Base-by-base conservation (phyloP, 495 filamentous ascomycete genomes). In the Schizothecium vesticola region DNA sequence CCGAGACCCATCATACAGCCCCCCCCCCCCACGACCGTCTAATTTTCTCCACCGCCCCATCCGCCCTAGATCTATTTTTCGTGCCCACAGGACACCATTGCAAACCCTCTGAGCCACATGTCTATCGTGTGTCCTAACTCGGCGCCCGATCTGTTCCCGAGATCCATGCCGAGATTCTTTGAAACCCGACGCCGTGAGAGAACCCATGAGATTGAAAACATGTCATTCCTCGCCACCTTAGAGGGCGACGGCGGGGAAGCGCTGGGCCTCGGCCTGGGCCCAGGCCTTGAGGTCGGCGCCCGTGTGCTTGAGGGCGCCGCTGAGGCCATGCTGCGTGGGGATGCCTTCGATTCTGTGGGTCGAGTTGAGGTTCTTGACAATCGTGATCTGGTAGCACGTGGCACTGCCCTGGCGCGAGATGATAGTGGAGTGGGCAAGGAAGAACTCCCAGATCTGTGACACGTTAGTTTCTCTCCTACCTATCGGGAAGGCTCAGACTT, bases 361-460 rank as follows among this genome's bases (percentile, higher is more conserved):
- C 26, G 92, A 92, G 85, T 99, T 99, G 83, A 97, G 86, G 81
- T 98, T 99, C 90, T 99, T 99, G 79, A 97, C 92, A 61, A 96
- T 80, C 21, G 87, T 91, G 78, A 99, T 93, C 83, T 98, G 96
- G 84, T 90, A 99, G 87, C 96, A 98, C 57, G 93, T 94, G 61
- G 95, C 96, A 72, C 84, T 85, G 68, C 95, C 95, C 81, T 99
- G 95, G 73, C 95, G 90, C 29, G 94, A 93, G 77, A 90, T 88
- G 80, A 99, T 98, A 74, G 92, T 97, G 3, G 93, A 92, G 74
- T 87, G 90, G 63, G 96, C 92, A 70, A 99, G 89, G 89, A 99
- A 99, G 84, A 88, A 97, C 78, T 98, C 94, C 95, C 95, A 99
- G 78, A 98, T 96, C 93, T 97, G 70, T 19, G 56, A 51, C 43